phyloP scores from a whole-genome alignment of 192 early-diverging fungal genomes.

The Paraglomus brasilianum region DNA sequence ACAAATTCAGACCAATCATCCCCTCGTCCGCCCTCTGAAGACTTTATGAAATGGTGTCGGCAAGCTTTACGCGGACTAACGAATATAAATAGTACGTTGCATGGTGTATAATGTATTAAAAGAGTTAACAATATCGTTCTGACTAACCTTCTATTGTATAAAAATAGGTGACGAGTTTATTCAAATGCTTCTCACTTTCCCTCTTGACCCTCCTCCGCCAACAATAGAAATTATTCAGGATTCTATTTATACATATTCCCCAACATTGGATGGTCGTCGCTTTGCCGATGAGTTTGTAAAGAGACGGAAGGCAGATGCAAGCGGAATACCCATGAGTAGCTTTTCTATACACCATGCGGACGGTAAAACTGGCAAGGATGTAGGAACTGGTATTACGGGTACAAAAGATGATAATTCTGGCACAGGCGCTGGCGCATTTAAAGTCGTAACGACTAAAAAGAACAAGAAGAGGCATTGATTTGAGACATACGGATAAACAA shows the following conservation, averaged over 20 bases:
- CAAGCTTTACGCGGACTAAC: slow-evolving; percentile 58
- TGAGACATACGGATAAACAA: too few relatives aligned
- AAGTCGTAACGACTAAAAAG: slow-evolving; percentile 47
- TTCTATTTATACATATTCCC: slow-evolving; percentile 71
- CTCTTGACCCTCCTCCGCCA: slow-evolving; percentile 57
- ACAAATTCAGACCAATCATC: slow-evolving; percentile 30
- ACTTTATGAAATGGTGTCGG: slow-evolving; percentile 74
- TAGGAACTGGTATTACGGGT: slow-evolving; percentile 28
- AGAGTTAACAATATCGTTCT: background rate
- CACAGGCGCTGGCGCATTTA: slow-evolving; percentile 34
- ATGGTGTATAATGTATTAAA: background rate
- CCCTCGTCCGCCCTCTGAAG: slow-evolving; percentile 53
- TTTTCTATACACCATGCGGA: slow-evolving; percentile 25
- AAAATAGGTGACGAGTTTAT: slow-evolving; percentile 65
- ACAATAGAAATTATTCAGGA: slow-evolving; percentile 77
- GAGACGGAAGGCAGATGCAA: slow-evolving; percentile 66
- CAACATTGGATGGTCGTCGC: slow-evolving; percentile 67
- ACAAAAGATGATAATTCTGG: slow-evolving; percentile 19
- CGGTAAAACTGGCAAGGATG: slow-evolving; percentile 30
- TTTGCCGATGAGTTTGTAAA: slow-evolving; percentile 81
- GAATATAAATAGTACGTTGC: slow-evolving; percentile 51
- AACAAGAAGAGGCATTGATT: slow-evolving; percentile 42
- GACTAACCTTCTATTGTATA: background rate
- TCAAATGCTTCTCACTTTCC: slow-evolving; percentile 75
- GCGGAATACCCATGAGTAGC: slow-evolving; percentile 38